phyloP scores from a whole-genome alignment of 2,329 filamentous ascomycete genomes.

The Cordyceps farinosa region DNA sequence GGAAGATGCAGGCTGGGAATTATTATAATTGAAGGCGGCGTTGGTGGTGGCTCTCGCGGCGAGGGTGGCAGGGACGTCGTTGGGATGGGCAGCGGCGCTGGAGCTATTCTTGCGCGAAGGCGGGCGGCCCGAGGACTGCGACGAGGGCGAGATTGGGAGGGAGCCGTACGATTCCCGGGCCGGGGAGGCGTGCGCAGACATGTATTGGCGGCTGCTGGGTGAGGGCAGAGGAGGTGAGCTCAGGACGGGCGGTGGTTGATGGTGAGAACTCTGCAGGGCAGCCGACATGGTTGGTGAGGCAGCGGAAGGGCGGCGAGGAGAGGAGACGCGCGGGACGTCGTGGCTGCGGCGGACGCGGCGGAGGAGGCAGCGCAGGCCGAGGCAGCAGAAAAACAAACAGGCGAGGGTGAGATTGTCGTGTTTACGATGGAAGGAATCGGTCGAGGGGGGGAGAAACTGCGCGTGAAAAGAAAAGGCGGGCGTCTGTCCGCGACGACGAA shows the following conservation, averaged over 20 bases:
- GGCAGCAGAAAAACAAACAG: background rate
- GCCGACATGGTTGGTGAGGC: slow-evolving; percentile 54
- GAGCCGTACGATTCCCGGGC: slow-evolving; percentile 57
- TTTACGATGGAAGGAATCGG: background rate
- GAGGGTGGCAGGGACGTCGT: slow-evolving; percentile 42
- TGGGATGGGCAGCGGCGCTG: slow-evolving; percentile 33
- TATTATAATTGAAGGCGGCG: slow-evolving; percentile 38
- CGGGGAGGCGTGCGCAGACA: slow-evolving; percentile 49
- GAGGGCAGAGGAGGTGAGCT: slow-evolving; percentile 48
- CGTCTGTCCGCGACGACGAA: slow-evolving; percentile 10
- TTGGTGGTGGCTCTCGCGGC: slow-evolving; percentile 46
- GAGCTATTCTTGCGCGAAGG: slow-evolving; percentile 51
- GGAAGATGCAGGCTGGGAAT: slow-evolving; percentile 38
- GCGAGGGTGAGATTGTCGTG: background rate
- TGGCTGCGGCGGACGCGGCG: background rate
- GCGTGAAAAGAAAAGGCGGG: slow-evolving; percentile 2
- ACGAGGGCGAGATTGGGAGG: slow-evolving; percentile 21
- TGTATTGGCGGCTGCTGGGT: slow-evolving; percentile 49
- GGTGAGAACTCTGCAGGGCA: slow-evolving; percentile 58
- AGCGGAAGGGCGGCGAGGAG: background rate
- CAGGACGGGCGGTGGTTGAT: slow-evolving; percentile 50
- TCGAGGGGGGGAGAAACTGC: background rate
- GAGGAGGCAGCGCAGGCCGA: slow-evolving; percentile 1
- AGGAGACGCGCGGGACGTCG: slow-evolving; percentile 5
- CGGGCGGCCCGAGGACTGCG: slow-evolving; percentile 44